Conservation (phyloP, 2,329 filamentous ascomycete genomes). For the Penicillium sumatraense region DNA sequence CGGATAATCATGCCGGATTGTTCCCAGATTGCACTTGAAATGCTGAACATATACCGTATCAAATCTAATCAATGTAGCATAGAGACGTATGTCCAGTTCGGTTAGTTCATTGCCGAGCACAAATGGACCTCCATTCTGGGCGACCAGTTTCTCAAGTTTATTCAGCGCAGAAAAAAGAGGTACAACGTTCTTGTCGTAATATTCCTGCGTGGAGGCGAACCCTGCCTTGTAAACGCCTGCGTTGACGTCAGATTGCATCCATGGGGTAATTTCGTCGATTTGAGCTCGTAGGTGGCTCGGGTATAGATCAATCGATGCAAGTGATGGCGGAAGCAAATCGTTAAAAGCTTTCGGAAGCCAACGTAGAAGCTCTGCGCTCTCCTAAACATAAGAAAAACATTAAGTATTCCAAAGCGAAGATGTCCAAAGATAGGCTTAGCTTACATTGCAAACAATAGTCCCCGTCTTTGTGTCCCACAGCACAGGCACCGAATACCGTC, state of each 20-base stretch:
- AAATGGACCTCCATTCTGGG: constrained; percentile 57
- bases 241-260: constrained; percentile 63
- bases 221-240: constrained; percentile 66
- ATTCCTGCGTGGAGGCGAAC: constrained; percentile 60
- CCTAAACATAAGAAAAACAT: background rate
- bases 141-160: constrained; percentile 57
- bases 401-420: too few relatives aligned
- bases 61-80: constrained; percentile 63
- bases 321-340: constrained; percentile 48
- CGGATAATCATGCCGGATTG: constrained; percentile 64
- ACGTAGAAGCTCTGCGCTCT: constrained; percentile 57
- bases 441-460: constrained; percentile 63
- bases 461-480: constrained; percentile 65
- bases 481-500: constrained; percentile 64
- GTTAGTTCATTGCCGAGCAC: constrained; percentile 61
- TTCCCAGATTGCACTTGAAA: constrained; percentile 69
- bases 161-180: constrained; percentile 65
- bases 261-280: constrained; percentile 59
- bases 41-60: constrained; percentile 68
- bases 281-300: constrained; percentile 51
- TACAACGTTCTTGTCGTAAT: constrained; percentile 60
- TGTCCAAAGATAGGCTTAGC: too few relatives aligned
- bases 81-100: constrained; percentile 63
- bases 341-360: constrained; percentile 64
- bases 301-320: constrained; percentile 56